Evolutionary conservation across 2,329 filamentous ascomycete species (phyloP).

Genomic region (Davidsoniella australis): DNA sequence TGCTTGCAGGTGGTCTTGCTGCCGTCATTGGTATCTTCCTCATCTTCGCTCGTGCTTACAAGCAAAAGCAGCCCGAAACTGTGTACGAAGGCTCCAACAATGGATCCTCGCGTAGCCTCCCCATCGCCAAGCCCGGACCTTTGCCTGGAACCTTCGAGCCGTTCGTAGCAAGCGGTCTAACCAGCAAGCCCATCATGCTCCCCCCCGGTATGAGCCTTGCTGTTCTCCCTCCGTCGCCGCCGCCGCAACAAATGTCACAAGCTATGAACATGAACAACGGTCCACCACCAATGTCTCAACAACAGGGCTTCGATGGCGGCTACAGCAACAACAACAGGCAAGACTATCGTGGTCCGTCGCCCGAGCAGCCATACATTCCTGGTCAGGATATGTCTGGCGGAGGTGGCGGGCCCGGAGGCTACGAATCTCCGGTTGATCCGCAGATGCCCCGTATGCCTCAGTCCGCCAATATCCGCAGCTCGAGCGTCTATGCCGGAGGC

Average conservation of each 20-base stretch:
- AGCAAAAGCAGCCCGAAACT: background rate
- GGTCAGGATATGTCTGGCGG: background rate
- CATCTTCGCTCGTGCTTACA: constrained; percentile 7
- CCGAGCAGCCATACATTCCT: background rate
- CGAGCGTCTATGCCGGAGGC: constrained; percentile 1
- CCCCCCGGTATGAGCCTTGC: constrained; percentile 8
- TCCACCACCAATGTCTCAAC: background rate
- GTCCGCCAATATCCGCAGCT: background rate
- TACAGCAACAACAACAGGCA: background rate
- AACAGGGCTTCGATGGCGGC: background rate
- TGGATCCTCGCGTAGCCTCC: background rate
- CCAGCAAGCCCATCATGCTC: constrained; percentile 9
- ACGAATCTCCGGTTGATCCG: constrained; percentile 4
- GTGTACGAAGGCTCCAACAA: background rate
- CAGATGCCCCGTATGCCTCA: background rate
- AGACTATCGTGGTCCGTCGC: background rate
- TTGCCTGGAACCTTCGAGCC: constrained; percentile 10
- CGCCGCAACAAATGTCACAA: background rate
- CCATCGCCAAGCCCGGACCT: constrained; percentile 7
- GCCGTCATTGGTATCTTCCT: constrained; percentile 10
- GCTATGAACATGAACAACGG: background rate
- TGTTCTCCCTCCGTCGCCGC: background rate
- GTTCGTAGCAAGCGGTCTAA: constrained; percentile 4
- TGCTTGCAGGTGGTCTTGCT: constrained; percentile 5
- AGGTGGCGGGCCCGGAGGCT: background rate